Evolutionary conservation across 2,329 filamentous ascomycete species (phyloP).

Genomic region (Fonsecaea pedrosoi): DNA sequence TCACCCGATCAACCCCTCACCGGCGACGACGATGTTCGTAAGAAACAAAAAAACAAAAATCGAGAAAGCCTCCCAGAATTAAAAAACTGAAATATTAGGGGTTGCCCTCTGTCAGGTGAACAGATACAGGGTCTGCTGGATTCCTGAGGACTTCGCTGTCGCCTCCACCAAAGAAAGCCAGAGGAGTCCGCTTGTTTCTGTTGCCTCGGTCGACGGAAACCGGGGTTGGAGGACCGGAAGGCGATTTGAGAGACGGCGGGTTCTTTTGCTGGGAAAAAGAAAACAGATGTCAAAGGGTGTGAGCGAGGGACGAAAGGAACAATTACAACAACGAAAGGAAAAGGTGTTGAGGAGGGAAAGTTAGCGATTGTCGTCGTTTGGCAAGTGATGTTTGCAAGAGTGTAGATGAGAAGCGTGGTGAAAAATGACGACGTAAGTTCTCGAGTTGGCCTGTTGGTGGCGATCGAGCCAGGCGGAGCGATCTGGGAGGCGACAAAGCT

Average conservation of each 20-base stretch:
- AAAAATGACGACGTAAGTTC: slow-evolving; percentile 34
- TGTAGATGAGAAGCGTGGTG: slow-evolving; percentile 23
- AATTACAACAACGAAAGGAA: slow-evolving; percentile 35
- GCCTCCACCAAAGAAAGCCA: slow-evolving; percentile 16
- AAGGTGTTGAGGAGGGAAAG: slow-evolving; percentile 24
- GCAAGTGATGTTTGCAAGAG: slow-evolving; percentile 24
- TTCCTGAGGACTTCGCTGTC: slow-evolving; percentile 10
- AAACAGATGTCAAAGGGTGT: slow-evolving; percentile 15
- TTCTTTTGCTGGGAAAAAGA: background rate
- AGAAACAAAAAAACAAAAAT: slow-evolving; percentile 30
- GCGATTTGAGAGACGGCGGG: slow-evolving; percentile 1
- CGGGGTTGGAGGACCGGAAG: slow-evolving; percentile 10
- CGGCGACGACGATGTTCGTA: slow-evolving; percentile 14
- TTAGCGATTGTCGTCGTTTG: slow-evolving; percentile 28
- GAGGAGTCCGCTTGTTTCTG: slow-evolving; percentile 24
- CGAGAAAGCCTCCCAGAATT: slow-evolving; percentile 37
- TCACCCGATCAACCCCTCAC: slow-evolving; percentile 20
- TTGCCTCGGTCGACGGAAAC: slow-evolving; percentile 26
- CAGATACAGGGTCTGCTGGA: slow-evolving; percentile 8
- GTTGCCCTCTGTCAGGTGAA: slow-evolving; percentile 12
- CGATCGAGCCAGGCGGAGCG: slow-evolving; percentile 25
- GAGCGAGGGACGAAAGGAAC: slow-evolving; percentile 35
- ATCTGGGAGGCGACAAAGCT: slow-evolving; percentile 11
- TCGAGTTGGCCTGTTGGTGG: slow-evolving; percentile 31
- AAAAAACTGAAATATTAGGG: slow-evolving; percentile 15